Evolutionary conservation across 2,329 filamentous ascomycete genomes (phyloP).

Genomic region (Botrytis pseudocinerea): DNA sequence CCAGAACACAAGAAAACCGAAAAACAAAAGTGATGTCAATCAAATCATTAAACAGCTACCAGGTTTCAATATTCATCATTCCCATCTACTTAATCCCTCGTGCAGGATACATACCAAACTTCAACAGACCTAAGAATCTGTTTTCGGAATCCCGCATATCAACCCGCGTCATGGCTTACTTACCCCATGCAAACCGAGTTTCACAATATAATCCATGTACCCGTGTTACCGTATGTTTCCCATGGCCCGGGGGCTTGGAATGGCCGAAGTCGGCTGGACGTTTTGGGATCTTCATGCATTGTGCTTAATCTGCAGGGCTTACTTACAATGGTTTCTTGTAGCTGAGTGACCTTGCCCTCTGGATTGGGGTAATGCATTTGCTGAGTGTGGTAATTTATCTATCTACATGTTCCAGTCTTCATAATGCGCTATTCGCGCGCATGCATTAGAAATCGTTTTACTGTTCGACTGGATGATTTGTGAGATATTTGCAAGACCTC

Average conservation of each 20-base stretch:
- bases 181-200: conserved; percentile 4
- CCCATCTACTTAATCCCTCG: neutral
- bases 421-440: too few relatives aligned
- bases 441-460: neutral
- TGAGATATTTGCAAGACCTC: neutral
- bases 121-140: neutral
- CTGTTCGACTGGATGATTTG: neutral
- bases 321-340: neutral
- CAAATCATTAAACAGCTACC: neutral
- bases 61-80: neutral
- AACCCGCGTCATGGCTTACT: neutral
- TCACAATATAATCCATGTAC: neutral
- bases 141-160: neutral
- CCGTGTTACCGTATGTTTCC: neutral
- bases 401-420: neutral
- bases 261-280: neutral
- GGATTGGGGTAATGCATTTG: neutral
- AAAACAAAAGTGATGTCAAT: neutral
- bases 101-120: conserved; percentile 3
- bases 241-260: conserved; percentile 9
- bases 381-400: neutral
- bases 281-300: conserved; percentile 3
- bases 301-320: neutral
- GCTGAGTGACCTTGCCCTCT: neutral
- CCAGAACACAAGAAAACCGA: neutral